Evolutionary conservation across 768 basidiomycete species (phyloP).

Genomic region (Phaeolepiota aurea): DNA sequence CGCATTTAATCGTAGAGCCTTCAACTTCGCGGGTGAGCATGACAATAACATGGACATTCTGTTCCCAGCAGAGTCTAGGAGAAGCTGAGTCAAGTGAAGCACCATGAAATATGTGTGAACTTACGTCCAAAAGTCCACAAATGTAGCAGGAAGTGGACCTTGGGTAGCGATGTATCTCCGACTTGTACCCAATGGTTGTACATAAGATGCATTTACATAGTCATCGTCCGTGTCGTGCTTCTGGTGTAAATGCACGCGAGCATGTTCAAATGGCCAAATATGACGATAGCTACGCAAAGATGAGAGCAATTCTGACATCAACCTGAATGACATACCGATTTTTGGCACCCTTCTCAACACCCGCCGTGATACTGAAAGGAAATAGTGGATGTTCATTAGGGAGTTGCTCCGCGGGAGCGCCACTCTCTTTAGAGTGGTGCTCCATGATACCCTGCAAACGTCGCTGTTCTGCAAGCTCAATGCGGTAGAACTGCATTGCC

Average conservation of each 20-base stretch:
- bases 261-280: conserved; percentile 97
- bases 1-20: conserved; percentile 84
- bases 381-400: conserved; percentile 26
- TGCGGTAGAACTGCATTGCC: conserved; percentile 88
- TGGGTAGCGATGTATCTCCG: conserved; percentile 93
- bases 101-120: conserved; percentile 18
- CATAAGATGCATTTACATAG: conserved; percentile 92
- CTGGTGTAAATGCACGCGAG: conserved; percentile 68
- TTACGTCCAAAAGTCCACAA: conserved; percentile 90
- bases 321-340: conserved; percentile 52
- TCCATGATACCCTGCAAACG: conserved; percentile 88
- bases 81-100: neutral
- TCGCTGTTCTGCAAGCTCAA: conserved; percentile 87
- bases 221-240: conserved; percentile 44
- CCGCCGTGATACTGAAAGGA: conserved; percentile 92
- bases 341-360: conserved; percentile 89
- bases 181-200: conserved; percentile 77
- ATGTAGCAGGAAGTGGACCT: conserved; percentile 86
- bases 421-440: conserved; percentile 68
- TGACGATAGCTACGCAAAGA: conserved; percentile 66
- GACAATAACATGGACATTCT: conserved; percentile 89
- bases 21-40: conserved; percentile 95
- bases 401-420: conserved; percentile 12
- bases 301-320: neutral
- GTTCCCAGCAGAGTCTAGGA: conserved; percentile 80